phyloP scores from a whole-genome alignment of 164 flowering plant species.

The Dillenia turbinata region DNA sequence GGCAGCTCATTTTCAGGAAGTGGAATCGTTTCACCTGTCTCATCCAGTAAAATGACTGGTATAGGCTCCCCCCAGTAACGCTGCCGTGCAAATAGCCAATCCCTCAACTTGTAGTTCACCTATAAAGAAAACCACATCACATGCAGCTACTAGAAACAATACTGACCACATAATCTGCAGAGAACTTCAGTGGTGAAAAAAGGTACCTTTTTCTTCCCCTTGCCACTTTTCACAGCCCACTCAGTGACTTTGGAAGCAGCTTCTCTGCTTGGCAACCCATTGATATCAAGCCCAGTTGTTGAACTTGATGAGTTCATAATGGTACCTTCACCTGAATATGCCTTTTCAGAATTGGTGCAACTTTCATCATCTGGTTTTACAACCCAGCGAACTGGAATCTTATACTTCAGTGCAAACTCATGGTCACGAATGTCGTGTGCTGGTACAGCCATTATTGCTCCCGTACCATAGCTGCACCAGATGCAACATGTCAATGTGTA shows the following conservation, averaged over 20 bases:
- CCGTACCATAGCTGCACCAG: slow-evolving; percentile 88
- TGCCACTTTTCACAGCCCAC: slow-evolving; percentile 77
- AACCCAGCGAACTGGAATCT: slow-evolving; percentile 64
- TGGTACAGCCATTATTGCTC: slow-evolving; percentile 99
- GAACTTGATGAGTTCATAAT: slow-evolving; percentile 67
- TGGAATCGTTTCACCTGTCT: slow-evolving; percentile 54
- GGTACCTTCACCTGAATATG: slow-evolving; percentile 73
- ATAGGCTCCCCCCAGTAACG: slow-evolving; percentile 99
- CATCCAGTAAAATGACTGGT: slow-evolving; percentile 75
- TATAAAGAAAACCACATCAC: slow-evolving; percentile 16
- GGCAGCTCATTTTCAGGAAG: slow-evolving; percentile 82
- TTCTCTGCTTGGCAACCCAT: slow-evolving; percentile 64
- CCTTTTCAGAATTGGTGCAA: slow-evolving; percentile 26
- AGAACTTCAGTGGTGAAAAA: slow-evolving; percentile 2
- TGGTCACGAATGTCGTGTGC: slow-evolving; percentile 92
- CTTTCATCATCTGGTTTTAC: slow-evolving; percentile 50
- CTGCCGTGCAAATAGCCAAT: slow-evolving; percentile 98
- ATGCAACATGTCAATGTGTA: background rate
- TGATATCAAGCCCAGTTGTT: slow-evolving; percentile 57
- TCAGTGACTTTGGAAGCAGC: slow-evolving; percentile 68
- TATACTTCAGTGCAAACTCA: slow-evolving; percentile 83
- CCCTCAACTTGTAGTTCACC: slow-evolving; percentile 94
- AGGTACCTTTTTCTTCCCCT: slow-evolving; percentile 81
- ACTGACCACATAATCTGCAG: background rate
- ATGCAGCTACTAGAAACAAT: background rate